These are phyloP conservation scores for Paradendryphiella salina DNA, from an alignment of 2,329 filamentous ascomycete species.

Conservation along the genomic window DNA sequence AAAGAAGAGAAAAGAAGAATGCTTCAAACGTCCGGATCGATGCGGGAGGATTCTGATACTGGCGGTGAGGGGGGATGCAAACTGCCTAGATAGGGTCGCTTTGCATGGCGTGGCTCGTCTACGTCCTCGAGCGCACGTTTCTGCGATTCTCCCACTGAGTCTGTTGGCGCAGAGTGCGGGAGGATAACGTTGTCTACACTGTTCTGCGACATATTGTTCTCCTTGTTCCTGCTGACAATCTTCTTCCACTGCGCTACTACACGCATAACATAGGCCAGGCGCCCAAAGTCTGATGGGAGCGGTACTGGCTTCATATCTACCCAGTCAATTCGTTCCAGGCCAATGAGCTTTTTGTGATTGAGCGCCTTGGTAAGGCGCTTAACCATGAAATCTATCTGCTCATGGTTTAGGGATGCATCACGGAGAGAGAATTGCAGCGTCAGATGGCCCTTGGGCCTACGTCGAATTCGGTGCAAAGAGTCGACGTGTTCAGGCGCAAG, in stretches of 20 bases:
- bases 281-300: slow-evolving; percentile 32
- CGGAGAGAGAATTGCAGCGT: slow-evolving; percentile 39
- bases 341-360: slow-evolving; percentile 32
- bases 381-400: slow-evolving; percentile 39
- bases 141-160: slow-evolving; percentile 11
- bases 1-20: neutral
- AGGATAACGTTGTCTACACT: slow-evolving; percentile 5
- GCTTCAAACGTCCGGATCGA: neutral
- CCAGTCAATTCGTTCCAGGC: slow-evolving; percentile 41
- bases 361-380: slow-evolving; percentile 34
- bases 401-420: slow-evolving; percentile 28
- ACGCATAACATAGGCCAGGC: slow-evolving; percentile 31
- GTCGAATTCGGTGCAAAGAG: slow-evolving; percentile 1
- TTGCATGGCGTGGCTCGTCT: slow-evolving; percentile 22
- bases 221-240: slow-evolving; percentile 23
- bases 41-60: slow-evolving; percentile 27
- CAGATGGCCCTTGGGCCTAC: slow-evolving; percentile 33
- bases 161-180: slow-evolving; percentile 4
- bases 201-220: slow-evolving; percentile 15
- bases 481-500: slow-evolving; percentile 21
- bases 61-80: slow-evolving; percentile 34
- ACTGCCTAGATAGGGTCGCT: slow-evolving; percentile 22
- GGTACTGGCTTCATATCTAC: slow-evolving; percentile 32
- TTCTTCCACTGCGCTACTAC: slow-evolving; percentile 39
- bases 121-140: slow-evolving; percentile 26